Evolutionary conservation across 2,329 filamentous ascomycete genomes (phyloP).

Genomic region (Purpureocillium lavendulum): DNA sequence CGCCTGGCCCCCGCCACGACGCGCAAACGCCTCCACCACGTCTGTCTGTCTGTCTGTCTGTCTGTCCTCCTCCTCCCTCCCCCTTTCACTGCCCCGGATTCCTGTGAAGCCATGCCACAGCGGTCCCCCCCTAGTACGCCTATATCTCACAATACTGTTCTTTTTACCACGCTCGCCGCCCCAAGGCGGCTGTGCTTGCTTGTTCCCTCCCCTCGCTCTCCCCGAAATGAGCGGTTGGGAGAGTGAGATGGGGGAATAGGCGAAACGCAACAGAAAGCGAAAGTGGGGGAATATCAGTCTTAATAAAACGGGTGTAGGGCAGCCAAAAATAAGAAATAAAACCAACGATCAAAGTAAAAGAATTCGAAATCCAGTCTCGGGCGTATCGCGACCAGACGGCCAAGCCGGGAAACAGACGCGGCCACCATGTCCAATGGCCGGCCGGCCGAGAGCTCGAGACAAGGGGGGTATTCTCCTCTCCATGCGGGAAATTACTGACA

Average conservation of each 20-base stretch:
- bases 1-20: not conserved
- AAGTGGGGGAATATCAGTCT: conserved; percentile 2
- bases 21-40: too few relatives aligned
- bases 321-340: conserved; percentile 1
- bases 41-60: too few relatives aligned
- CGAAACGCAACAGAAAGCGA: not conserved
- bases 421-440: not conserved
- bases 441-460: conserved; percentile 4
- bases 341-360: conserved; percentile 1
- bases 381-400: too few relatives aligned
- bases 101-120: too few relatives aligned
- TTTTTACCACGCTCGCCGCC: not conserved
- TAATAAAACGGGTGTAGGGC: not conserved
- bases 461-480: conserved; percentile 1
- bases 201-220: not conserved
- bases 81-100: too few relatives aligned
- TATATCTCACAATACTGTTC: not conserved
- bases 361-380: conserved; percentile 1
- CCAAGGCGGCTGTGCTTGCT: not conserved
- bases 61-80: too few relatives aligned
- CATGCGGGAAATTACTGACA: too few relatives aligned
- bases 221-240: too few relatives aligned
- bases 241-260: not conserved
- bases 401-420: too few relatives aligned
- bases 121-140: not conserved